Conservation (phyloP, 2,329 filamentous ascomycete genomes). For the Penicillium sp. region DNA sequence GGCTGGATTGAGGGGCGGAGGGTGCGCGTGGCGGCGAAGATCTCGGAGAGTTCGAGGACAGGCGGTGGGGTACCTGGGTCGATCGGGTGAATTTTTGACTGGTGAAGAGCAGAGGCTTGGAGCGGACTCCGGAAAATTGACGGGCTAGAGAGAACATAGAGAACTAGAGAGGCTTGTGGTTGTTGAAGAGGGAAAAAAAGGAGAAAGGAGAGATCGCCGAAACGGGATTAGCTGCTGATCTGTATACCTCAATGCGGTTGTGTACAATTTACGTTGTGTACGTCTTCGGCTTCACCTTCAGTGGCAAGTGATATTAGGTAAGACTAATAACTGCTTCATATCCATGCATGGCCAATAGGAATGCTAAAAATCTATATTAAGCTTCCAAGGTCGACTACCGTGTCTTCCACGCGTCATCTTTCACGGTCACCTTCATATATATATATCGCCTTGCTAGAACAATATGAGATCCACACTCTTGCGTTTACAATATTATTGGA, state of each 20-base stretch:
- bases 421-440: background rate
- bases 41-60: slow-evolving; percentile 19
- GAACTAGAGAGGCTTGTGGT: background rate
- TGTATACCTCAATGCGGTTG: slow-evolving; percentile 8
- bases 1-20: slow-evolving; percentile 30
- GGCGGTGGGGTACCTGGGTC: slow-evolving; percentile 18
- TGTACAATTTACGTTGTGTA: background rate
- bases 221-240: slow-evolving; percentile 20
- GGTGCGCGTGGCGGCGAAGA: slow-evolving; percentile 15
- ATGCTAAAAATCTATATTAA: background rate
- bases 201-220: slow-evolving; percentile 18
- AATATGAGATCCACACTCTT: background rate
- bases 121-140: slow-evolving; percentile 18
- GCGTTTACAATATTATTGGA: background rate
- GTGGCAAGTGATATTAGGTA: background rate
- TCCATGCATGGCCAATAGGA: background rate
- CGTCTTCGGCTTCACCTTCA: slow-evolving; percentile 1
- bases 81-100: slow-evolving; percentile 13
- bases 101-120: slow-evolving; percentile 12
- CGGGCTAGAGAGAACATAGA: slow-evolving; percentile 22
- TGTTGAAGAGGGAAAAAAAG: background rate
- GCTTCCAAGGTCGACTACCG: background rate
- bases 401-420: background rate
- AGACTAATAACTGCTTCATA: background rate
- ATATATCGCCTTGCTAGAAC: background rate